Evolutionary conservation across 1,284 basidiomycete genomes (phyloP).

Genomic region (Cystobasidiaceae sp.): DNA sequence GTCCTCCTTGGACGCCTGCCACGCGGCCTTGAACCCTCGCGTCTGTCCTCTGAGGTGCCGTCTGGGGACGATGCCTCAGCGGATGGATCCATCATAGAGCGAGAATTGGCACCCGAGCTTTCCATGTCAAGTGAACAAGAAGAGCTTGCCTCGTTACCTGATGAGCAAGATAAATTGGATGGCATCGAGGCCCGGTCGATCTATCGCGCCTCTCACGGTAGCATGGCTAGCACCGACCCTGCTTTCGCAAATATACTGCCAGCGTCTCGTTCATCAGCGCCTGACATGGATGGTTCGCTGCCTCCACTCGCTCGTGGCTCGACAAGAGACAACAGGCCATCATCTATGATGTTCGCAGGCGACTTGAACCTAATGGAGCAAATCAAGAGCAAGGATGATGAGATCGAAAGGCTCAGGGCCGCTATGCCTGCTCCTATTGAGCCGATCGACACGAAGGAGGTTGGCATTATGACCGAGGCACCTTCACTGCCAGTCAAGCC

Average conservation of each 20-base stretch:
- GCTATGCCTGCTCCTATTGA: conserved; percentile 6
- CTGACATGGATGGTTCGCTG: too few relatives aligned
- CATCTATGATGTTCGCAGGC: conserved; percentile 21
- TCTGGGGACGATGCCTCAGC: conserved; percentile 5
- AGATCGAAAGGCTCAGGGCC: conserved; percentile 5
- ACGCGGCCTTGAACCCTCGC: conserved; percentile 25
- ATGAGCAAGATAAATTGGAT: not conserved
- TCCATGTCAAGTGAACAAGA: conserved; percentile 24
- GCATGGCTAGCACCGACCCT: conserved; percentile 77
- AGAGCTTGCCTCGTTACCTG: conserved; percentile 21
- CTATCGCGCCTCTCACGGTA: conserved; percentile 41
- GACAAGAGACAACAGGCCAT: conserved; percentile 23
- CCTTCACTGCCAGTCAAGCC: conserved; percentile 54
- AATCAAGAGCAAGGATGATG: conserved; percentile 17
- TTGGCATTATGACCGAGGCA: conserved; percentile 29
- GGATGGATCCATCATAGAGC: conserved; percentile 36
- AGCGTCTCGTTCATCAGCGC: not conserved
- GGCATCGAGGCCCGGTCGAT: conserved; percentile 12
- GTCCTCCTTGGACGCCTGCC: conserved; percentile 24
- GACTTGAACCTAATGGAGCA: conserved; percentile 25
- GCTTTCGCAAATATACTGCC: conserved; percentile 65
- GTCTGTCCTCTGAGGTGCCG: conserved; percentile 20
- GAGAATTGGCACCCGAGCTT: conserved; percentile 23
- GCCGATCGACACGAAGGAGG: conserved; percentile 35
- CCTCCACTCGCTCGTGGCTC: conserved; percentile 15